Evolutionary conservation across 495 filamentous ascomycete species (phyloP).

Genomic region (Cudoniella acicularis): DNA sequence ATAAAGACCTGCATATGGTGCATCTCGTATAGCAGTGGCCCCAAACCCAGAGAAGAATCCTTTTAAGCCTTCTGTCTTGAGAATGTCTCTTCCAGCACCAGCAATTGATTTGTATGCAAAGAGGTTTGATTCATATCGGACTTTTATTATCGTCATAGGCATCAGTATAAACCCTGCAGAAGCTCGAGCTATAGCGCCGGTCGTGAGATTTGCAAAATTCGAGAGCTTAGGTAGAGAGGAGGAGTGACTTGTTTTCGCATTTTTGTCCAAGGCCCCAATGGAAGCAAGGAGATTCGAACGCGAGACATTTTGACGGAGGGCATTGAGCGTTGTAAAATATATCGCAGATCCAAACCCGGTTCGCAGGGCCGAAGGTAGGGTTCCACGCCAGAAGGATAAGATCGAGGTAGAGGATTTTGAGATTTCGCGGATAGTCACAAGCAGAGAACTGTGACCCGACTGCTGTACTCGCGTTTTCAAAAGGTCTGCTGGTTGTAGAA

Average conservation of each 20-base stretch:
- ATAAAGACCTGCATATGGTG: slow-evolving; percentile 92
- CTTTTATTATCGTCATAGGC: slow-evolving; percentile 96
- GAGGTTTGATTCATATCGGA: slow-evolving; percentile 83
- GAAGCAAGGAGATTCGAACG: slow-evolving; percentile 37
- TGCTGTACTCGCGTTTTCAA: slow-evolving; percentile 96
- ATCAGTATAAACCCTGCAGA: slow-evolving; percentile 88
- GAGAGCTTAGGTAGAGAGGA: slow-evolving; percentile 81
- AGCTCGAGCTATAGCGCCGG: slow-evolving; percentile 79
- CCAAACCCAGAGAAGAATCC: slow-evolving; percentile 94
- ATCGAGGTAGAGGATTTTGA: slow-evolving; percentile 51
- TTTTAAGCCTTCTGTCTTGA: slow-evolving; percentile 65
- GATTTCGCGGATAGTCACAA: slow-evolving; percentile 67
- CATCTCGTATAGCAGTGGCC: slow-evolving; percentile 88
- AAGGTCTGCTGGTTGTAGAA: slow-evolving; percentile 94
- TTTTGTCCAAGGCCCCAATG: slow-evolving; percentile 21
- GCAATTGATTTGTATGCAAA: slow-evolving; percentile 81
- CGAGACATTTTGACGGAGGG: slow-evolving; percentile 68
- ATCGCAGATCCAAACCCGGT: slow-evolving; percentile 90
- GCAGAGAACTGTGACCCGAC: slow-evolving; percentile 60
- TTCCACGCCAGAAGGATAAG: slow-evolving; percentile 88
- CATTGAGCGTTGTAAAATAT: slow-evolving; percentile 89
- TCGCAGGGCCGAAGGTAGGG: slow-evolving; percentile 83
- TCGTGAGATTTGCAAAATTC: slow-evolving; percentile 77
- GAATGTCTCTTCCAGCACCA: slow-evolving; percentile 70
- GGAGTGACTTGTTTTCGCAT: slow-evolving; percentile 41